phyloP scores from a whole-genome alignment of 2,329 filamentous ascomycete species.

The Cladosporium velox region DNA sequence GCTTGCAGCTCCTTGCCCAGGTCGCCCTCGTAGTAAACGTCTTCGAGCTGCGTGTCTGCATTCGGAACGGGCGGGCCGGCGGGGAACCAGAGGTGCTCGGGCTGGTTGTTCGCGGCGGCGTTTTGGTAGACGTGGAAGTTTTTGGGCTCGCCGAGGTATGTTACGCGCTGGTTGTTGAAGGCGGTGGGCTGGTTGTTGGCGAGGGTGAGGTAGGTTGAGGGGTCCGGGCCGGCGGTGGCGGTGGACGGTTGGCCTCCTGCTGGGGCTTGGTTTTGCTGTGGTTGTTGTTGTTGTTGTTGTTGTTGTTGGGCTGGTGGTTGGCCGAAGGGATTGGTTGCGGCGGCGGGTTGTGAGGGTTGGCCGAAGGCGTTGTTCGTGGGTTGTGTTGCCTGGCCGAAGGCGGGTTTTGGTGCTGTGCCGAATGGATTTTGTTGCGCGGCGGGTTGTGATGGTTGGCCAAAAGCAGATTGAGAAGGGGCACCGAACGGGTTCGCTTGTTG shows the following conservation, averaged over 20 bases:
- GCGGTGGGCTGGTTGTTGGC: constrained; percentile 51
- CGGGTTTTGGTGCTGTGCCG: constrained; percentile 10
- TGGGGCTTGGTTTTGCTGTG: neutral
- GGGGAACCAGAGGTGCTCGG: constrained; percentile 72
- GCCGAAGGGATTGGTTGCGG: constrained; percentile 15
- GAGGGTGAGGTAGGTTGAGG: constrained; percentile 48
- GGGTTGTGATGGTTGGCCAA: constrained; percentile 42
- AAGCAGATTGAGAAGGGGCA: constrained; percentile 34
- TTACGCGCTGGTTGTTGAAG: constrained; percentile 66
- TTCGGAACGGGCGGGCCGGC: constrained; percentile 62
- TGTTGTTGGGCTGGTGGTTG: constrained; percentile 4
- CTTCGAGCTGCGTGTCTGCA: constrained; percentile 60
- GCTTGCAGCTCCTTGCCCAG: constrained; percentile 55
- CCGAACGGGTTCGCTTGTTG: constrained; percentile 16
- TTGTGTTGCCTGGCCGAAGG: constrained; percentile 22
- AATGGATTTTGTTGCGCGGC: constrained; percentile 12
- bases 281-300: constrained; percentile 6
- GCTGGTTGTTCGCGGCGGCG: constrained; percentile 48
- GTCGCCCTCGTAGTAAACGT: constrained; percentile 60
- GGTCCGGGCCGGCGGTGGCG: constrained; percentile 34
- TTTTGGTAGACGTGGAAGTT: constrained; percentile 20
- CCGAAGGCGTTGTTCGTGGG: constrained; percentile 26
- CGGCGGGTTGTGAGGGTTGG: constrained; percentile 26
- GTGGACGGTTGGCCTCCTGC: constrained; percentile 4
- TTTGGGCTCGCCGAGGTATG: constrained; percentile 52